phyloP scores from a whole-genome alignment of 1,284 basidiomycete species.

The Mycosarcoma mackinlayi region DNA sequence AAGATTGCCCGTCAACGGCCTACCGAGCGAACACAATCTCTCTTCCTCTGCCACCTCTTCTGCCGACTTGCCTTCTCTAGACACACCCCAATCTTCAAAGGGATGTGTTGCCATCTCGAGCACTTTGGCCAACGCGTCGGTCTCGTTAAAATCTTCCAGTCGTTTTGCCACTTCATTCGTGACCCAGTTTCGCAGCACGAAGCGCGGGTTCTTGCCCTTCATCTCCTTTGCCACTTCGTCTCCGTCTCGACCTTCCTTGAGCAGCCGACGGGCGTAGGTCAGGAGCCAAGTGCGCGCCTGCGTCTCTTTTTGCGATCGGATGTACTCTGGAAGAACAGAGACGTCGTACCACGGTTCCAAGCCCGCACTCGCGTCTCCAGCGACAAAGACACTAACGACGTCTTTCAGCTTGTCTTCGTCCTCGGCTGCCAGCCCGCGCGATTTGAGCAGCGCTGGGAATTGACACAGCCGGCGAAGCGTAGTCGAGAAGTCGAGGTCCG shows the following conservation, averaged over 20 bases:
- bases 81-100: slow-evolving; percentile 54
- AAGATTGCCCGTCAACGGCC: slow-evolving; percentile 47
- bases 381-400: slow-evolving; percentile 28
- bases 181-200: slow-evolving; percentile 66
- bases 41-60: slow-evolving; percentile 74
- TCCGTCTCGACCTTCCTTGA: slow-evolving; percentile 34
- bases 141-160: slow-evolving; percentile 58
- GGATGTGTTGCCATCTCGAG: slow-evolving; percentile 58
- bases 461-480: slow-evolving; percentile 52
- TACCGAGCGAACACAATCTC: slow-evolving; percentile 54
- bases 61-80: slow-evolving; percentile 63
- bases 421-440: slow-evolving; percentile 3
- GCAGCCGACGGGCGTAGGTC: slow-evolving; percentile 44
- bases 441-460: slow-evolving; percentile 41
- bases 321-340: slow-evolving; percentile 28
- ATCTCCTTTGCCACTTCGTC: slow-evolving; percentile 39
- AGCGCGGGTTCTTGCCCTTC: slow-evolving; percentile 55
- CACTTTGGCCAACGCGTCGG: slow-evolving; percentile 54
- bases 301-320: slow-evolving; percentile 36
- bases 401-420: slow-evolving; percentile 37
- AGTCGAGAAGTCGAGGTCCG: slow-evolving; percentile 51
- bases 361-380: slow-evolving; percentile 12
- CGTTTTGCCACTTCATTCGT: slow-evolving; percentile 61
- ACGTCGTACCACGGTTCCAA: slow-evolving; percentile 44
- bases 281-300: slow-evolving; percentile 50